Conservation (phyloP, 495 filamentous ascomycete genomes). For the Alectoria sarmentosa region DNA sequence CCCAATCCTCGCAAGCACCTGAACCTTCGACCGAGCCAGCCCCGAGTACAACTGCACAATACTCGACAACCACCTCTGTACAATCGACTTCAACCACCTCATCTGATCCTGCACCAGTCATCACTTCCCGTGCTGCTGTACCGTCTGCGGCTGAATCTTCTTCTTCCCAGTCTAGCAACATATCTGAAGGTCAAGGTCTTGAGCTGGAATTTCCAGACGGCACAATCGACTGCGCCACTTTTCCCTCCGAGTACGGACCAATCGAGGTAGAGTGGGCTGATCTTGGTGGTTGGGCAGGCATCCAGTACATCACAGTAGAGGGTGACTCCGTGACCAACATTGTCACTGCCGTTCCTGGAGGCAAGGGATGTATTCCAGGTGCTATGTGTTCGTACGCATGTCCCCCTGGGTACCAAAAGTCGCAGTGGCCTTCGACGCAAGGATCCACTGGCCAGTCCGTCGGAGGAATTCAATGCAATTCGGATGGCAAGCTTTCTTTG, state of each 20-base stretch:
- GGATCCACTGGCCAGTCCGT: conserved; percentile 78
- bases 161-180: conserved; percentile 26
- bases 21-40: neutral
- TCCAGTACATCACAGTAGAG: conserved; percentile 51
- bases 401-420: conserved; percentile 84
- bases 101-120: neutral
- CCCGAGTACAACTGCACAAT: neutral
- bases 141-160: conserved; percentile 8
- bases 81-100: neutral
- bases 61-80: neutral
- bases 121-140: neutral
- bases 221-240: conserved; percentile 57
- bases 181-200: conserved; percentile 44
- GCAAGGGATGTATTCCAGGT: conserved; percentile 49
- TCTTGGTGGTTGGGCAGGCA: conserved; percentile 71
- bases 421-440: conserved; percentile 81
- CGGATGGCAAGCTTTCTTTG: conserved; percentile 64
- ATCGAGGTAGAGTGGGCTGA: conserved; percentile 59
- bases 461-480: conserved; percentile 79
- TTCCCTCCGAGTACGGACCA: conserved; percentile 82
- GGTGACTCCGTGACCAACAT: conserved; percentile 49
- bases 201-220: conserved; percentile 72
- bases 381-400: conserved; percentile 91
- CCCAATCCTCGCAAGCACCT: neutral
- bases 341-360: conserved; percentile 48